Evolutionary conservation across 2,329 filamentous ascomycete genomes (phyloP).

Genomic region (Penicillium digitatum): DNA sequence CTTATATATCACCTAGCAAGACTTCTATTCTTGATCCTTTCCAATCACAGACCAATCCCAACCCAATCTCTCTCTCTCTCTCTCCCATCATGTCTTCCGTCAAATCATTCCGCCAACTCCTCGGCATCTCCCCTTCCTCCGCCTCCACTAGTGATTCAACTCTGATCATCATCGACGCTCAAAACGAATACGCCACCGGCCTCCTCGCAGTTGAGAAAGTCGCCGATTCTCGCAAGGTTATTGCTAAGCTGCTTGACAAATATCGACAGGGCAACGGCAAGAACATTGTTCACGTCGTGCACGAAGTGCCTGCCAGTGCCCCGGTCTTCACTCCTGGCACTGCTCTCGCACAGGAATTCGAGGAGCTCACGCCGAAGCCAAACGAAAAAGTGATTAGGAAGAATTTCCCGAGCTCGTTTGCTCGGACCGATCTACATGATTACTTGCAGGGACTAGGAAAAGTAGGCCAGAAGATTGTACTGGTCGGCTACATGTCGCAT

Average conservation of each 20-base stretch:
- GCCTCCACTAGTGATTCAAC: slow-evolving; percentile 57
- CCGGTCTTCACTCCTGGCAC: slow-evolving; percentile 64
- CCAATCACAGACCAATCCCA: not conserved
- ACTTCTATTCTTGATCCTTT: not conserved
- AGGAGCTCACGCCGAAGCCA: slow-evolving; percentile 53
- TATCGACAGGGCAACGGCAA: slow-evolving; percentile 51
- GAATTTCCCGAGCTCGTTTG: slow-evolving; percentile 57
- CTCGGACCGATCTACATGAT: slow-evolving; percentile 56
- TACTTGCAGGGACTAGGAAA: slow-evolving; percentile 49
- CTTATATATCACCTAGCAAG: not conserved
- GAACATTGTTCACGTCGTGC: slow-evolving; percentile 60
- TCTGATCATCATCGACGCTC: slow-evolving; percentile 66
- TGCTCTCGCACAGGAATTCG: slow-evolving; percentile 57
- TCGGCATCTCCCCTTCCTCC: slow-evolving; percentile 54
- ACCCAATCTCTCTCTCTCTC: not conserved
- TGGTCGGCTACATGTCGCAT: slow-evolving; percentile 49
- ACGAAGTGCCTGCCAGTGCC: slow-evolving; percentile 57
- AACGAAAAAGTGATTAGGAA: slow-evolving; percentile 59
- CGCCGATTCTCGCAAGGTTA: slow-evolving; percentile 52
- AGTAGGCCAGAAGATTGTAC: slow-evolving; percentile 55
- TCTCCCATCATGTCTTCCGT: slow-evolving; percentile 9
- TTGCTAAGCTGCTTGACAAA: slow-evolving; percentile 54
- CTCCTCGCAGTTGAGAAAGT: slow-evolving; percentile 56
- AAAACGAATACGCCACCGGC: slow-evolving; percentile 61
- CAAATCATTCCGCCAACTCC: slow-evolving; percentile 48